Evolutionary conservation across 257 asterid genomes (phyloP).

Genomic region (Knoxia roxburghii): DNA sequence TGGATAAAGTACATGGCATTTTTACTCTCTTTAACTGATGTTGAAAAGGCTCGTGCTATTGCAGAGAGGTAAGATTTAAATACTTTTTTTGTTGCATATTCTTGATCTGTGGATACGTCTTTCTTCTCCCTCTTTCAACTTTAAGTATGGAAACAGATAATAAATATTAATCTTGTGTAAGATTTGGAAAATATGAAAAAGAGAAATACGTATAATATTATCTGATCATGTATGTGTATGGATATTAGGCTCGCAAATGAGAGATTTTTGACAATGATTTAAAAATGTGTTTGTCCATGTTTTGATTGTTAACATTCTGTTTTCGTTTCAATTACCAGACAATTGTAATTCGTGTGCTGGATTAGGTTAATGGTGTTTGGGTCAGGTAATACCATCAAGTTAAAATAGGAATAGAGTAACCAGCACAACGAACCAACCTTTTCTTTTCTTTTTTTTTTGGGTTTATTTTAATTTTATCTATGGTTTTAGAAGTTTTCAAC

Average conservation of each 20-base stretch:
- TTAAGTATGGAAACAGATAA: neutral
- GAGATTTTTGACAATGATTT: neutral
- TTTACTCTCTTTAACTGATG: constrained; percentile 76
- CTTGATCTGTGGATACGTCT: neutral
- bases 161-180: neutral
- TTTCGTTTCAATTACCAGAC: neutral
- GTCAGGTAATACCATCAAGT: neutral
- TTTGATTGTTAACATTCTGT: neutral
- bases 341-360: neutral
- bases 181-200: neutral
- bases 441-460: neutral
- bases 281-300: neutral
- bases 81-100: neutral
- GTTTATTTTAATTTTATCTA: neutral
- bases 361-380: neutral
- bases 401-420: neutral
- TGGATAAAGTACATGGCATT: constrained; percentile 94
- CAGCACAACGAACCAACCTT: neutral
- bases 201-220: neutral
- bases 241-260: neutral
- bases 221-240: neutral
- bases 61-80: constrained; percentile 70
- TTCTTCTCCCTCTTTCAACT: neutral
- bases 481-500: neutral
- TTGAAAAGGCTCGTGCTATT: constrained; percentile 83